phyloP scores from a whole-genome alignment of 2,329 filamentous ascomycete species.

The Xylaria sp. region DNA sequence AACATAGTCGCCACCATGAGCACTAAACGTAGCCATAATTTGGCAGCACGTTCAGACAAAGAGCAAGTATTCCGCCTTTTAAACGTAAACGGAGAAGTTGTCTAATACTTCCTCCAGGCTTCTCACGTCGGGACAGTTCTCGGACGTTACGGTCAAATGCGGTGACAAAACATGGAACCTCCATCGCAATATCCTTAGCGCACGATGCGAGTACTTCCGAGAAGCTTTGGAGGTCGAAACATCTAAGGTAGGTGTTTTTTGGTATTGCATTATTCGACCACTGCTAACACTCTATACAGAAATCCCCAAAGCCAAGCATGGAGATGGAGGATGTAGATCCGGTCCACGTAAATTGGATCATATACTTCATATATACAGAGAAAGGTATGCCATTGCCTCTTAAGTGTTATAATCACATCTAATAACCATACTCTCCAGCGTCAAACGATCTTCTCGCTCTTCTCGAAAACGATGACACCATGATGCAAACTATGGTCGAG shows the following conservation, averaged over 20 bases:
- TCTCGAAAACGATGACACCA: not conserved
- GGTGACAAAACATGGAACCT: conserved; percentile 26
- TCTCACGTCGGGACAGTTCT: not conserved
- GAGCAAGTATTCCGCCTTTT: not conserved
- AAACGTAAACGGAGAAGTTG: no score
- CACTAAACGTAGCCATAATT: not conserved
- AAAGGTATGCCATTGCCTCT: not conserved
- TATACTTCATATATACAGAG: conserved; percentile 27
- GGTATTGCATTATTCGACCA: not conserved
- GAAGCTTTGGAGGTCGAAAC: conserved; percentile 1
- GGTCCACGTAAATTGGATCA: conserved; percentile 16
- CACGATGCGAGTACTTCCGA: conserved; percentile 28
- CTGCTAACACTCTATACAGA: not conserved
- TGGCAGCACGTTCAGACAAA: not conserved
- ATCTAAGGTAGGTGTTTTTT: not conserved
- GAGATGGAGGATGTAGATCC: conserved; percentile 19
- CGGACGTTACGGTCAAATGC: conserved; percentile 32
- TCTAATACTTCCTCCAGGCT: conserved; percentile 2
- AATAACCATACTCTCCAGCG: not conserved
- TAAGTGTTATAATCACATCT: not conserved
- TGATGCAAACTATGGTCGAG: not conserved
- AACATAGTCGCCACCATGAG: not conserved
- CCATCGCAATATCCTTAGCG: conserved; percentile 25
- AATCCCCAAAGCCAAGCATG: not conserved
- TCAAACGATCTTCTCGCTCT: not conserved